A percentile compares a stretch with the other conserved stretches of the same genome.
These are phyloP conservation scores for Vitis vinifera DNA, from an alignment of 164 flowering plant genomes.

Conservation along the genomic window DNA sequence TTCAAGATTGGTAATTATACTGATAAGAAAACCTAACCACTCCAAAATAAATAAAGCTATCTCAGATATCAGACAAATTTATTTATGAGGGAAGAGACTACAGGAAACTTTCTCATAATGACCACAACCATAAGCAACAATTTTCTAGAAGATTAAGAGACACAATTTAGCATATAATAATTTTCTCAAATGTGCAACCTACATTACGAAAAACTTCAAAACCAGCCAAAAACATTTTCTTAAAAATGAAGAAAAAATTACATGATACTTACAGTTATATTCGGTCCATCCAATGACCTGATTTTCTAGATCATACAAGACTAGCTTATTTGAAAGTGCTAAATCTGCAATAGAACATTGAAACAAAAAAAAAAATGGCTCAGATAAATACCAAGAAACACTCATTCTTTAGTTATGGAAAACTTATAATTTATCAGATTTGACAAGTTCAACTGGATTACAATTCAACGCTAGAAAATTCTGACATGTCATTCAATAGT, in stretches of 20 bases:
- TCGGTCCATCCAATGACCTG: conserved; percentile 58
- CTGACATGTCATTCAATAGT: too few species aligned
- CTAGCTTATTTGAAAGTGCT: conserved; percentile 67
- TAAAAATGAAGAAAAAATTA: neutral
- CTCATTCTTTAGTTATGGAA: neutral
- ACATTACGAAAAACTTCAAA: neutral
- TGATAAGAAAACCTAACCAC: neutral
- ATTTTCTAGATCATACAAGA: conserved; percentile 54
- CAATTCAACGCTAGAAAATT: too few species aligned
- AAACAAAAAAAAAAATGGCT: neutral
- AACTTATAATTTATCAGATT: too few species aligned
- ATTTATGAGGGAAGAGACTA: neutral
- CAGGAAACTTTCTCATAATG: neutral
- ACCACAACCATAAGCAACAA: neutral
- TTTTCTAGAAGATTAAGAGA: neutral
- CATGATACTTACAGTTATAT: conserved; percentile 49
- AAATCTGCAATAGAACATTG: conserved; percentile 54
- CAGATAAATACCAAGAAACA: neutral
- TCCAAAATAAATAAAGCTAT: neutral
- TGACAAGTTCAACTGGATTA: too few species aligned
- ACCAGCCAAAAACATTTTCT: neutral
- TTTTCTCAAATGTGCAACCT: neutral
- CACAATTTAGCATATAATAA: neutral
- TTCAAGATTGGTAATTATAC: neutral
- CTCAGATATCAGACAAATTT: too few species aligned